Conservation (phyloP, 2,329 filamentous ascomycete species). For the Claviceps citrina region DNA sequence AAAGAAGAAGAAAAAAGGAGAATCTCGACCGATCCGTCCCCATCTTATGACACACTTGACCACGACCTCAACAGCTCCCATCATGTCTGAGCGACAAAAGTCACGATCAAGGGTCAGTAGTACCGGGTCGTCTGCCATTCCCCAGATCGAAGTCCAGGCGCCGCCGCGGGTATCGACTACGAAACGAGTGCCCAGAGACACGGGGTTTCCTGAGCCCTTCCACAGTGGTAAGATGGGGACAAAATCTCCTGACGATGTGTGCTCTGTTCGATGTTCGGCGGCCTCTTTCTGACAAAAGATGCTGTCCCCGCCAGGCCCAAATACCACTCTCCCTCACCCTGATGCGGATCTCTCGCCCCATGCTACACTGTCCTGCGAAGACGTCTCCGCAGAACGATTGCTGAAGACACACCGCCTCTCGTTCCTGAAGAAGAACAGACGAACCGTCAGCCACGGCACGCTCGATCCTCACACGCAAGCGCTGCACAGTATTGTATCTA, state of each 20-base stretch:
- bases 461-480: slow-evolving; percentile 23
- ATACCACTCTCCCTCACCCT: slow-evolving; percentile 47
- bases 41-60: neutral
- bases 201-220: slow-evolving; percentile 37
- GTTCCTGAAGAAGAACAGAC: slow-evolving; percentile 31
- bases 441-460: slow-evolving; percentile 31
- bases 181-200: slow-evolving; percentile 22
- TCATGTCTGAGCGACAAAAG: slow-evolving; percentile 4
- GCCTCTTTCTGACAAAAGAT: neutral
- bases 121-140: slow-evolving; percentile 3
- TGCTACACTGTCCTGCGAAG: slow-evolving; percentile 40
- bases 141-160: slow-evolving; percentile 16
- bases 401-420: slow-evolving; percentile 29
- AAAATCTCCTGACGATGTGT: no score
- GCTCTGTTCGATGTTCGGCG: neutral
- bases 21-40: no score
- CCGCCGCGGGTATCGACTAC: slow-evolving; percentile 11
- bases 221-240: slow-evolving; percentile 26
- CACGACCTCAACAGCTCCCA: neutral
- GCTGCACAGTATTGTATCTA: slow-evolving; percentile 19
- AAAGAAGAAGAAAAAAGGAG: neutral
- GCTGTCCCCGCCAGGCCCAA: slow-evolving; percentile 24
- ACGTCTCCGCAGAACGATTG: slow-evolving; percentile 29
- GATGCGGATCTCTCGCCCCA: slow-evolving; percentile 42
- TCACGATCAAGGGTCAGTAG: slow-evolving; percentile 3